phyloP scores from a whole-genome alignment of 352 stramenopile genomes.

The Phytophthora meadii region DNA sequence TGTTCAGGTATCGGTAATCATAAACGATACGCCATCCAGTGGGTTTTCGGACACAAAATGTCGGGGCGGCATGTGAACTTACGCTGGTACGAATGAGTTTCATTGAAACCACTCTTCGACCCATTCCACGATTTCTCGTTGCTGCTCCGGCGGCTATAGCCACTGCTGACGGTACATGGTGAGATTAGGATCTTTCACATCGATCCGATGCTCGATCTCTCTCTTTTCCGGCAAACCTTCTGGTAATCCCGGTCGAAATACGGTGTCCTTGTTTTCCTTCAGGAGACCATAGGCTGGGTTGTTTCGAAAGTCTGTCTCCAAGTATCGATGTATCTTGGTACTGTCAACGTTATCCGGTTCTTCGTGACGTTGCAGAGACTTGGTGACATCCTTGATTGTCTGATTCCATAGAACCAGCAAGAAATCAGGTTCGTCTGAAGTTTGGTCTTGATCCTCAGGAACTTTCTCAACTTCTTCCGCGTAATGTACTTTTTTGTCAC shows the following conservation, averaged over 20 bases:
- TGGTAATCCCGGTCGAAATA: conserved; percentile 9
- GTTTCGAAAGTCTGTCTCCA: conserved; percentile 9
- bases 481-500: conserved; percentile 17
- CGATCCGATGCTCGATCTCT: conserved; percentile 10
- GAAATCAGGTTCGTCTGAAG: conserved; percentile 12
- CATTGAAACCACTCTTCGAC: not conserved
- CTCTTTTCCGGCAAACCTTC: conserved; percentile 9
- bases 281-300: conserved; percentile 2
- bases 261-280: conserved; percentile 7
- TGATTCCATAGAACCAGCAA: conserved; percentile 23
- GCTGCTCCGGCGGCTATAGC: not conserved
- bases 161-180: conserved; percentile 14
- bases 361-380: conserved; percentile 2
- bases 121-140: conserved; percentile 1
- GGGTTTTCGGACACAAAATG: conserved; percentile 21
- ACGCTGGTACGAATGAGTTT: conserved; percentile 18
- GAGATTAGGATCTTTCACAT: not conserved
- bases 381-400: conserved; percentile 12
- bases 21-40: conserved; percentile 9
- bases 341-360: conserved; percentile 15
- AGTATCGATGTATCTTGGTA: conserved; percentile 15
- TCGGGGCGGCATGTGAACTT: conserved; percentile 1
- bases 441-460: conserved; percentile 21
- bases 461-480: conserved; percentile 12
- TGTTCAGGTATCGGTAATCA: conserved; percentile 1